A percentile compares a stretch with the other conserved stretches of the same genome.
phyloP scores from a whole-genome alignment of 2,329 filamentous ascomycete species.

The Fusarium sp. region DNA sequence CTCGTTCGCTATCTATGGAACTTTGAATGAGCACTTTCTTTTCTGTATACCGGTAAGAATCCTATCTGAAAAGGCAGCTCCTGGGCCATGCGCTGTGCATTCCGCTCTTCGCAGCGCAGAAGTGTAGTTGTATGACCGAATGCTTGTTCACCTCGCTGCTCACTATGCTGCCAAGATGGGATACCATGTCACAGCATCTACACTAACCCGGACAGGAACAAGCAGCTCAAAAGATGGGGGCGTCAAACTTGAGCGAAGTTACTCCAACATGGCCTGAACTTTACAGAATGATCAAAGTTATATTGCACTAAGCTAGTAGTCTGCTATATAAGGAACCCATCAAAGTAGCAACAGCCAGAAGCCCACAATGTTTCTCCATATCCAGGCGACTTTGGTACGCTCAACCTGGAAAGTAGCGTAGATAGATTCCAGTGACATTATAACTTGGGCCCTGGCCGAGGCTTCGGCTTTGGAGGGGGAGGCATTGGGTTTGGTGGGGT shows the following conservation, averaged over 20 bases:
- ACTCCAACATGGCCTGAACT: background rate
- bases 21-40: background rate
- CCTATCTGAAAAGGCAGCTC: background rate
- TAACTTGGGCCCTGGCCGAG: background rate
- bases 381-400: accelerated
- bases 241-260: background rate
- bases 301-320: background rate
- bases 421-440: accelerated
- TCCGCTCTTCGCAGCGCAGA: background rate
- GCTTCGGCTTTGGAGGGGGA: background rate
- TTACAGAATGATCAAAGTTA: accelerated
- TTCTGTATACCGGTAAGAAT: background rate
- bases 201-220: background rate
- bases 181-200: background rate
- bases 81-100: background rate
- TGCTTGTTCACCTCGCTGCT: background rate
- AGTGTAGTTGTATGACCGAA: background rate
- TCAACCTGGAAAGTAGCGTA: accelerated
- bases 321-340: too few species aligned
- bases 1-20: background rate
- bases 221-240: background rate
- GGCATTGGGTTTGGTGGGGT: background rate
- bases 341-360: accelerated
- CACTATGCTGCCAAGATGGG: background rate
- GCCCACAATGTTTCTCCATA: accelerated